These are phyloP conservation scores for Laguncularia racemosa DNA, from an alignment of 345 rosid species.

Conservation along the genomic window DNA sequence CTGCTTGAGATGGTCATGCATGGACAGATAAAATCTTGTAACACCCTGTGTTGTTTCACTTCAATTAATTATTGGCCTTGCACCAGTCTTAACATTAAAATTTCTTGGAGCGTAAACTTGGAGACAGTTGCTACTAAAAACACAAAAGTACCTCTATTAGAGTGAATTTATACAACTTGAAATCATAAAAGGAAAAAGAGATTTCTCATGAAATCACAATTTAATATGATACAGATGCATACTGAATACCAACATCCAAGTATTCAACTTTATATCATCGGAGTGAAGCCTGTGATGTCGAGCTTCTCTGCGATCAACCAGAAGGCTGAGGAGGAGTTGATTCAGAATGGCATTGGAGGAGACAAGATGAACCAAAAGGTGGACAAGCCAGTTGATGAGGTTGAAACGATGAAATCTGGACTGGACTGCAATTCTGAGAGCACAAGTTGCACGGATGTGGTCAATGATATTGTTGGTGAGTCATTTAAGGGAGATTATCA, in stretches of 20 bases:
- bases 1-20: too few species aligned
- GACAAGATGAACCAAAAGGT: constrained; percentile 11
- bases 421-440: constrained; percentile 11
- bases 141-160: too few species aligned
- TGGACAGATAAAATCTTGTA: too few species aligned
- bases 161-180: too few species aligned
- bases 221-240: constrained; percentile 51
- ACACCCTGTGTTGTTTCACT: too few species aligned
- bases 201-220: background rate
- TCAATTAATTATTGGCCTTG: too few species aligned
- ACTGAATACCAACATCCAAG: constrained; percentile 75
- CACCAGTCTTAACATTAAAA: too few species aligned
- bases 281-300: constrained; percentile 29
- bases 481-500: constrained; percentile 17
- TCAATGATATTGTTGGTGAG: constrained; percentile 16
- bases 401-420: constrained; percentile 12
- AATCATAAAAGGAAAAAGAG: too few species aligned
- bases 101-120: too few species aligned
- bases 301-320: background rate
- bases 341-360: constrained; percentile 10
- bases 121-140: too few species aligned
- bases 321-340: constrained; percentile 5
- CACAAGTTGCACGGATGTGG: constrained; percentile 7
- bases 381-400: constrained; percentile 20
- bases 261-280: constrained; percentile 81